Conservation (phyloP, 2,329 filamentous ascomycete species). For the Cercospora sp. region DNA sequence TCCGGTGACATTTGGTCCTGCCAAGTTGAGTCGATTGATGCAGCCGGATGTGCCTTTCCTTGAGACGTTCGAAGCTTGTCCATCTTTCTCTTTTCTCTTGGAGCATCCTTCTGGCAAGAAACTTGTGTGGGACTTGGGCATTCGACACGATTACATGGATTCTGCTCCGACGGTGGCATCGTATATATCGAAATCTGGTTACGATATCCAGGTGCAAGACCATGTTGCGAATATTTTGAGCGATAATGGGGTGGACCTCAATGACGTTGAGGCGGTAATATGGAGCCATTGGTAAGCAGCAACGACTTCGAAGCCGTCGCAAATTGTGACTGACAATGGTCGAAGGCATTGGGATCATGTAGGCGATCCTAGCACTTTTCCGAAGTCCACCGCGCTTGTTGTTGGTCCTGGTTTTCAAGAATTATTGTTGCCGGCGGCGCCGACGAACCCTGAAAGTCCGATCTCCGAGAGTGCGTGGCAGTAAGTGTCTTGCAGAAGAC, state of each 20-base stretch:
- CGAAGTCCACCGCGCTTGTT: neutral
- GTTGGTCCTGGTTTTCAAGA: neutral
- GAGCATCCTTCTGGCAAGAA: neutral
- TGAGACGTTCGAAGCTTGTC: neutral
- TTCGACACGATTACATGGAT: neutral
- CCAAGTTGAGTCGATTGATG: neutral
- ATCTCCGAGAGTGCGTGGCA: neutral
- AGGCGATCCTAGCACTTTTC: neutral
- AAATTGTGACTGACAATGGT: neutral
- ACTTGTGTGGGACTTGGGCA: neutral
- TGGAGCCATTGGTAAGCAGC: neutral
- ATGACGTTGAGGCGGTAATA: neutral
- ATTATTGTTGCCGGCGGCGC: neutral
- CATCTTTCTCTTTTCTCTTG: neutral
- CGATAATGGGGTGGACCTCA: neutral
- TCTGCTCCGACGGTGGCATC: neutral
- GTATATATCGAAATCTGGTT: neutral
- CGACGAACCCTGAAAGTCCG: neutral
- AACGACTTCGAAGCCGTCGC: neutral
- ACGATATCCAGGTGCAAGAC: neutral
- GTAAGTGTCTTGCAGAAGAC: neutral
- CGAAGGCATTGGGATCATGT: neutral
- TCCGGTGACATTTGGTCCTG: neutral
- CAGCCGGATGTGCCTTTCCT: neutral
- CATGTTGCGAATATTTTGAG: neutral